Evolutionary conservation across 768 basidiomycete genomes (phyloP), one percentile per base, ranked within the genome.

Genomic region (Steccherinum ochraceum): DNA sequence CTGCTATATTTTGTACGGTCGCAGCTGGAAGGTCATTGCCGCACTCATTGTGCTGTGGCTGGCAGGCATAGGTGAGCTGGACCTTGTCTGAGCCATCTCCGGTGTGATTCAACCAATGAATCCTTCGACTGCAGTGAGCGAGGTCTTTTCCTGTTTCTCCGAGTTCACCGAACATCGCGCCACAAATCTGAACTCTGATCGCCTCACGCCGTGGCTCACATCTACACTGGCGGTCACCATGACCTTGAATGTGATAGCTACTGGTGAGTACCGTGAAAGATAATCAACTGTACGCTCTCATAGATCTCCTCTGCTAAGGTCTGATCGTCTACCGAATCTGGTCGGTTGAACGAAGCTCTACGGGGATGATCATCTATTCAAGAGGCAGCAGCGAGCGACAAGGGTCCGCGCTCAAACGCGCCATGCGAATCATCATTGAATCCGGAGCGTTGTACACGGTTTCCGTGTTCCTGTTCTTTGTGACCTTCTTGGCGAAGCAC

Each of bases 341-440:
- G 48, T 4, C 18, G 3, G 48, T 49, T 7, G 19, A 40, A 12
- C 40, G 39, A 10, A 45, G 42, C 26, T 24, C 52, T 4, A 30
- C 25, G 21, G 52, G 25, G 4, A 47, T 41, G 19, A 30, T 48
- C 4, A 11, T 40, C 19, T 26, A 53, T 26, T 48, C 52, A n/a
- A n/a, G n/a, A n/a, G n/a, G n/a, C n/a, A n/a, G n/a, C n/a, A n/a
- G n/a, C n/a, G n/a, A n/a, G n/a, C n/a, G n/a, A n/a, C n/a, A n/a
- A n/a, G n/a, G n/a, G n/a, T n/a, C n/a, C n/a, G n/a, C n/a, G n/a
- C 49, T 54, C 5, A 19, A 18, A 4, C 48, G 30, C 35, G 44
- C 46, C 12, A 49, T 54, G 20, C 48, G 52, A n/a, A 50, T 54
- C 39, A 50, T 54, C 44, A 27, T 54, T 45, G 52, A 54, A 44